phyloP scores from a whole-genome alignment of 2,329 filamentous ascomycete species.

The Tetracladium maxilliforme region DNA sequence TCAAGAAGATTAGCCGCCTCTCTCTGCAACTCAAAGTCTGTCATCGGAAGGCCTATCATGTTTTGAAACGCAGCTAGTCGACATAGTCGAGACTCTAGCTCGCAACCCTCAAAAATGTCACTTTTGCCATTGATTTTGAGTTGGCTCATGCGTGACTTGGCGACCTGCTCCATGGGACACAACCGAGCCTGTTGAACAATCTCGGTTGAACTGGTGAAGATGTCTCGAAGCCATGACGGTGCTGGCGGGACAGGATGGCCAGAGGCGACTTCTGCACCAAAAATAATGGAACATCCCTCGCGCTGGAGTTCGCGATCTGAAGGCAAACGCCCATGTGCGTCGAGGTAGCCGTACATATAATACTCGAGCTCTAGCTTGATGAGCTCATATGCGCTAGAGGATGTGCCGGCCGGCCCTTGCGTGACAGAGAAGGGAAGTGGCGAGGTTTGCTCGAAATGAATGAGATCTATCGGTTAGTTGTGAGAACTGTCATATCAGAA shows the following conservation, averaged over 20 bases:
- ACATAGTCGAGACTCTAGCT: constrained; percentile 36
- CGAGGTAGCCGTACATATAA: constrained; percentile 31
- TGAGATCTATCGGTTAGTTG: constrained; percentile 32
- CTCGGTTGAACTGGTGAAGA: constrained; percentile 31
- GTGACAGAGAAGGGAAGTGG: constrained; percentile 37
- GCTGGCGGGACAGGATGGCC: constrained; percentile 20
- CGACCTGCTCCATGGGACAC: constrained; percentile 27
- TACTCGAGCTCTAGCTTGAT: constrained; percentile 41
- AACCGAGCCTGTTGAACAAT: constrained; percentile 28
- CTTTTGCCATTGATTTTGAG: no score
- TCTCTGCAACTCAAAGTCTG: constrained; percentile 42
- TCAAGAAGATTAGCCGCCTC: constrained; percentile 43
- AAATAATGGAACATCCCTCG: constrained; percentile 45
- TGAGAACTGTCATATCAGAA: no score
- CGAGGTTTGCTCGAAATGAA: constrained; percentile 45
- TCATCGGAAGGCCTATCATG: constrained; percentile 40
- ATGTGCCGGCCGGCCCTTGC: constrained; percentile 24
- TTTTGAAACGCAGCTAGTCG: constrained; percentile 35
- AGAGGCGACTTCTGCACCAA: constrained; percentile 33
- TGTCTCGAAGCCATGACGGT: constrained; percentile 41
- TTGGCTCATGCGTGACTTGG: constrained; percentile 30
- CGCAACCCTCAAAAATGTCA: constrained; percentile 43
- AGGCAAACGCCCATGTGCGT: constrained; percentile 21
- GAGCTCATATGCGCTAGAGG: constrained; percentile 44
- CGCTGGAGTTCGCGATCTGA: constrained; percentile 37